Evolutionary conservation across 129 eudicot species (phyloP), one percentile per base, ranked within the genome.

Genomic region (Tagetes erecta): DNA sequence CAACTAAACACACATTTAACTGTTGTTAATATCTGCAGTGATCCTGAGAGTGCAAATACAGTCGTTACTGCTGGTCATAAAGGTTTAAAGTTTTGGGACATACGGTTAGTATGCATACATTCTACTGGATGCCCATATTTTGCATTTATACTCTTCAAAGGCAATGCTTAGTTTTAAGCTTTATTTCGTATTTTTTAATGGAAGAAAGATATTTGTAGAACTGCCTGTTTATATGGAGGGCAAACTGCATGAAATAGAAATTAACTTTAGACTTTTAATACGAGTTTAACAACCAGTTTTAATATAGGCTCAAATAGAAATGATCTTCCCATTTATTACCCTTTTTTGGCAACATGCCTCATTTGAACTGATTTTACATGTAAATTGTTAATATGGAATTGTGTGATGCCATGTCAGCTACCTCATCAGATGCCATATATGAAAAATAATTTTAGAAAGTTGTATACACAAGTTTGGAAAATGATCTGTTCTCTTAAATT

Each of bases 71-170:
- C 87, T 37, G 94, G 99, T 14, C 83, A 86, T 52, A 88, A 86
- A 72, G 90, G 97, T 73, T 45, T 87, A 37, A 95, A 87, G 77
- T 91, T 95, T 77, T 95, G 99, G 99, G 99, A 95, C 83, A 20
- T 91, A 70, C 93, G 97, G 99, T 91, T 81, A 72, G 89, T 45
- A 74, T 52, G 27, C 50, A 68, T 64, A 50, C 30, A 50, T 62
- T 68, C 41, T 39, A 71, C 49, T n/a, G 8, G n/a, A 37, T 35
- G 35, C 6, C 6, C 8, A 6, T 51, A 50, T 38, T 20, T 20
- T 20, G 27, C 27, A 20, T 20, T 20, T 70, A 33, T 34, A 67
- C 40, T 51, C 67, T 57, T 31, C 34, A 13, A 69, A 49, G 2
- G 33, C 13, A 35, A 34, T 68, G n/a, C 13, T 44, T 30, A 41